Evolutionary conservation across 768 basidiomycete genomes (phyloP), one percentile per base, ranked within the genome.

Genomic region (Mycena rebaudengoi): DNA sequence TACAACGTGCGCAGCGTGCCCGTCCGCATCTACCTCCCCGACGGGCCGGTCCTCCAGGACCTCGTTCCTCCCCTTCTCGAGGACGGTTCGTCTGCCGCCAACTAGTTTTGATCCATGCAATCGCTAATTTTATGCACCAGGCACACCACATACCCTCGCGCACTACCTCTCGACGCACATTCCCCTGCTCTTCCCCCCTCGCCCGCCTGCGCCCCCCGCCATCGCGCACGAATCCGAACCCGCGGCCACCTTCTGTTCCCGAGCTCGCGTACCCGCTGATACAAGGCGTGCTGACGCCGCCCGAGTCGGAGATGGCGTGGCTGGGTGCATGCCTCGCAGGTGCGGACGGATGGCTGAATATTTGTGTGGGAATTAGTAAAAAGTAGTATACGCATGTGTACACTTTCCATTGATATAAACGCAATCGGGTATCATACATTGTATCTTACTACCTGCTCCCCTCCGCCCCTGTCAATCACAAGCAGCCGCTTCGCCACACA

Each of bases 321-420:
- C 75, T 99, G n/a, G 92, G 94, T 11, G 90, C 93, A 20, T 95
- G 95, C 70, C 80, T 98, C 77, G 88, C 91, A 13, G 96, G 95
- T 8, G 94, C 95, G 13, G 98, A 99, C 71, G 98, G 98, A 6
- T 99, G 96, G 96, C 83, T 97, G 28, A 92, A 93, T 73, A 83
- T 98, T 54, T 96, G 95, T 72, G 80, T 98, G 28, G 92, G 91
- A 16, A 76, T 91, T 59, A 70, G 63, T 62, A 71, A 72, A 69
- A 64, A 65, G 64, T 73, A 73, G 65, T 55, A 20, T 58, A 29
- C n/a, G n/a, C n/a, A n/a, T n/a, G n/a, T n/a, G n/a, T n/a, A n/a
- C n/a, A n/a, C n/a, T n/a, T n/a, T n/a, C n/a, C n/a, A n/a, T n/a
- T n/a, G n/a, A n/a, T n/a, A n/a, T n/a, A n/a, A n/a, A n/a, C n/a